These are phyloP conservation scores for Austroboletus niveus DNA, from an alignment of 1,284 basidiomycete species.

Conservation along the genomic window DNA sequence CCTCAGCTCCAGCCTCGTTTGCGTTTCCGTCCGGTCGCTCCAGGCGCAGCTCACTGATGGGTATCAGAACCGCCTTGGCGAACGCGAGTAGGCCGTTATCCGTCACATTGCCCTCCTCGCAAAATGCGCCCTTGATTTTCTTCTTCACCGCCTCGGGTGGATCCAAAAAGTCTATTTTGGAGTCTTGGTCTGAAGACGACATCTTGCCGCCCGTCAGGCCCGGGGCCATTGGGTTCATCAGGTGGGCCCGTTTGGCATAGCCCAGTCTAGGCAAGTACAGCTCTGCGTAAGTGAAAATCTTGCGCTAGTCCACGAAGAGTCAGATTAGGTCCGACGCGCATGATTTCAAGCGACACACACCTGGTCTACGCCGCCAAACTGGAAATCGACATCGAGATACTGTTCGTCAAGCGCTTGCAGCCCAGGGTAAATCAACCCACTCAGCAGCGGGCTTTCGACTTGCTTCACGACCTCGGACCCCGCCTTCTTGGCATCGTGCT, in stretches of 20 bases:
- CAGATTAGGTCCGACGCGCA: neutral
- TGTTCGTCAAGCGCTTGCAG: constrained; percentile 97
- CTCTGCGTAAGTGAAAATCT: constrained; percentile 99
- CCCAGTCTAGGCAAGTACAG: constrained; percentile 92
- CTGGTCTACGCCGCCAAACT: constrained; percentile 98
- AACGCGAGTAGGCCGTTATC: constrained; percentile 95
- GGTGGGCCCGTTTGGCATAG: constrained; percentile 92
- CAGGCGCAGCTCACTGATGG: constrained; percentile 75
- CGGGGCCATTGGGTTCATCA: constrained; percentile 99
- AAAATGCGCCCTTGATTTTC: constrained; percentile 93
- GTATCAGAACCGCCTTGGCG: constrained; percentile 85
- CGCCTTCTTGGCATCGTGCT: constrained; percentile 97
- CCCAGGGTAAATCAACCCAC: constrained; percentile 93
- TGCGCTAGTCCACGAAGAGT: constrained; percentile 59
- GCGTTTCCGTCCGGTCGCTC: constrained; percentile 49
- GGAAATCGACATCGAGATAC: constrained; percentile 95
- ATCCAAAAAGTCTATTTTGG: constrained; percentile 98
- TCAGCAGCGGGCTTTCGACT: constrained; percentile 88
- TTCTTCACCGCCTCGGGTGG: constrained; percentile 77
- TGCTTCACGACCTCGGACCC: constrained; percentile 99
- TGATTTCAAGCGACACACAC: constrained; percentile 39
- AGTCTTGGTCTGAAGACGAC: constrained; percentile 97
- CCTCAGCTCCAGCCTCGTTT: constrained; percentile 39
- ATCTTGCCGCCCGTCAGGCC: constrained; percentile 96
- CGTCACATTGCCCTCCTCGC: constrained; percentile 88